phyloP scores from a whole-genome alignment of 495 filamentous ascomycete species.

The Cercophora newfieldiana region DNA sequence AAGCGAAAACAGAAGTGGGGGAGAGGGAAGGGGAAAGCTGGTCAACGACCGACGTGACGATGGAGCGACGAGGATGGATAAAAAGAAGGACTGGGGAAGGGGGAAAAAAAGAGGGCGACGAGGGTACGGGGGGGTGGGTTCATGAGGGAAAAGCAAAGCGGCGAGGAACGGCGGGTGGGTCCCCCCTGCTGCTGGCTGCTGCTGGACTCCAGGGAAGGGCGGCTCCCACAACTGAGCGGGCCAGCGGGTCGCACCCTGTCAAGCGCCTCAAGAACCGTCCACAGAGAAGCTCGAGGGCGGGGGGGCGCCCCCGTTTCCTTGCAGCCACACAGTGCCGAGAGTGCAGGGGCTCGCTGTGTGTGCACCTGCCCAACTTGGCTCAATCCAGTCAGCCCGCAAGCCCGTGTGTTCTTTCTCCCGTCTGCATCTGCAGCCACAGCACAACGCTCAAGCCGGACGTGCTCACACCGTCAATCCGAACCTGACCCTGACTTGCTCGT shows the following conservation, averaged over 20 bases:
- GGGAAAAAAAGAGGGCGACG: constrained; percentile 31
- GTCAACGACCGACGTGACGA: constrained; percentile 36
- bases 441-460: constrained; percentile 8
- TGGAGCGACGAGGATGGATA: constrained; percentile 35
- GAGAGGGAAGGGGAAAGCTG: constrained; percentile 30
- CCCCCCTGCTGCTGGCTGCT: constrained; percentile 5
- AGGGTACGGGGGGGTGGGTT: constrained; percentile 36
- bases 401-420: background rate
- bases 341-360: background rate
- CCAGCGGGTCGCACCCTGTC: constrained; percentile 24
- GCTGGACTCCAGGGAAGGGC: constrained; percentile 8
- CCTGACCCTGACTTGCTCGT: background rate
- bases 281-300: constrained; percentile 8
- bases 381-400: constrained; percentile 20
- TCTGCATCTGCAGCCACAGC: constrained; percentile 7
- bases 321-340: constrained; percentile 17
- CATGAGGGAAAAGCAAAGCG: constrained; percentile 35
- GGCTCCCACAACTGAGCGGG: constrained; percentile 29
- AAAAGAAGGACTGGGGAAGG: constrained; percentile 36
- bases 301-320: background rate
- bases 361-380: constrained; percentile 21
- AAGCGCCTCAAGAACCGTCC: constrained; percentile 14
- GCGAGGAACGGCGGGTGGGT: constrained; percentile 28
- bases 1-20: constrained; percentile 37
- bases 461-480: background rate